Base-by-base conservation (phyloP, 2,329 filamentous ascomycete genomes). In the Fusarium udum region DNA sequence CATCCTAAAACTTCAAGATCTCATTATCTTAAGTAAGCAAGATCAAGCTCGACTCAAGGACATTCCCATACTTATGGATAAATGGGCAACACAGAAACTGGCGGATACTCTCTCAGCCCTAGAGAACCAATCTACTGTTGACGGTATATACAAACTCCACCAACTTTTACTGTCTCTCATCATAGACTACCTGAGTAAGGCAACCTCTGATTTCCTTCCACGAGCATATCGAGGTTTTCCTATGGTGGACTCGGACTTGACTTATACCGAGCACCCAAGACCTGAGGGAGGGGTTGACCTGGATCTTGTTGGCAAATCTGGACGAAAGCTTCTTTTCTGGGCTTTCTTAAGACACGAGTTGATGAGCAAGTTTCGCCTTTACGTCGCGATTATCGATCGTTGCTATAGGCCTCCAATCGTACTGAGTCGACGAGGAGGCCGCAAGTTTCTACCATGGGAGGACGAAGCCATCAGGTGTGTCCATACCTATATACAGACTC, bases 141-240 rank as follows among this genome's bases (percentile, higher is more conserved):
- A 42, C 11, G 9, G 11, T 10, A 36, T 49, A 39, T 20, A 34
- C 9, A 20, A 11, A 11, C n/a, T 64, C 26, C 32, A 64, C n/a
- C 49, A 32, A 28, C n/a, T 26, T n/a, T 24, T 49, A n/a, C 34
- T 65, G 28, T 24, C 36, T 9, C 63, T 46, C 10, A 59, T 69
- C 11, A 28, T 46, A 43, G 59, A 69, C 36, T 69, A 69, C 34
- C 18, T 69, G 43, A 28, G 15, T 4, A 69, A 69, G 37, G 59
- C 67, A 12, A 57, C 26, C 4, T 55, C 49, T 14, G 24, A 31
- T 31, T 45, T 37, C 20, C 31, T 61, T 12, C 56, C 28, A 14
- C 49, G 14, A 34, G 43, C 39, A 52, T 62, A 67, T 28, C 51
- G 22, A n/a, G 6, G 20, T 13, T 11, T 67, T 24, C 36, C 26